Percentiles rank a stretch among this genome's conserved stretches.
These are phyloP conservation scores for Rhynchospora pubera DNA, from an alignment of 176 grass and related monocot genomes.

Conservation along the genomic window DNA sequence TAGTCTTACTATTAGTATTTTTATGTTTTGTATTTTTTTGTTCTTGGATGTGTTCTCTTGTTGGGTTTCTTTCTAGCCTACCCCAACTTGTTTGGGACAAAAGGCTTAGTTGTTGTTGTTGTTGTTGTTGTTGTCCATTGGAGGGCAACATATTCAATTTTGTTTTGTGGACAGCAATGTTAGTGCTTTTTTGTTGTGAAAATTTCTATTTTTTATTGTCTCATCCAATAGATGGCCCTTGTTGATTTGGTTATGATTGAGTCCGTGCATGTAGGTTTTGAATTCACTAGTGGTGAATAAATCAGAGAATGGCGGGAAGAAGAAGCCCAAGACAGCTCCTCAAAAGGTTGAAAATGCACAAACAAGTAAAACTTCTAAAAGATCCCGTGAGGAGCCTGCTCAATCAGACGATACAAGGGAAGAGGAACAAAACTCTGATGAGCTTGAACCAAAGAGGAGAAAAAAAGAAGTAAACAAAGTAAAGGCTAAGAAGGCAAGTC, in stretches of 20 bases:
- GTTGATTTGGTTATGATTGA: constrained; percentile 14
- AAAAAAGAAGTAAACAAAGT: constrained; percentile 26
- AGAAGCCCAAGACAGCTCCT: constrained; percentile 40
- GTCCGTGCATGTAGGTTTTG: constrained; percentile 42
- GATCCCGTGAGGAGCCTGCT: constrained; percentile 43
- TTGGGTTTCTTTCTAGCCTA: too few species aligned
- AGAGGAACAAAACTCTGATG: constrained; percentile 42
- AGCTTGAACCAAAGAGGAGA: constrained; percentile 46
- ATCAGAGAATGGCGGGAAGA: constrained; percentile 49
- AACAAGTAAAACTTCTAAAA: constrained; percentile 48
- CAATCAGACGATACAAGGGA: constrained; percentile 44
- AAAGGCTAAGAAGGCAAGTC: constrained; percentile 40
- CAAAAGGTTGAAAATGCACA: constrained; percentile 27
- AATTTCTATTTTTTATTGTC: neutral
- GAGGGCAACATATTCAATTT: neutral
- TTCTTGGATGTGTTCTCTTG: too few species aligned
- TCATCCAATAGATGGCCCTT: constrained; percentile 10
- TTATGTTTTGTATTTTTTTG: too few species aligned
- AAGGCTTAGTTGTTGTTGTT: too few species aligned
- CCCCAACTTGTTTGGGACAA: too few species aligned
- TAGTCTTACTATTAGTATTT: too few species aligned
- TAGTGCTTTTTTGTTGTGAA: neutral
- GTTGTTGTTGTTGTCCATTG: too few species aligned
- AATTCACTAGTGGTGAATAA: constrained; percentile 34
- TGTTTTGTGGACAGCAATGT: neutral